Evolutionary conservation across 768 basidiomycete genomes (phyloP), one percentile per base, ranked within the genome.

Genomic region (Tylopilus felleus): DNA sequence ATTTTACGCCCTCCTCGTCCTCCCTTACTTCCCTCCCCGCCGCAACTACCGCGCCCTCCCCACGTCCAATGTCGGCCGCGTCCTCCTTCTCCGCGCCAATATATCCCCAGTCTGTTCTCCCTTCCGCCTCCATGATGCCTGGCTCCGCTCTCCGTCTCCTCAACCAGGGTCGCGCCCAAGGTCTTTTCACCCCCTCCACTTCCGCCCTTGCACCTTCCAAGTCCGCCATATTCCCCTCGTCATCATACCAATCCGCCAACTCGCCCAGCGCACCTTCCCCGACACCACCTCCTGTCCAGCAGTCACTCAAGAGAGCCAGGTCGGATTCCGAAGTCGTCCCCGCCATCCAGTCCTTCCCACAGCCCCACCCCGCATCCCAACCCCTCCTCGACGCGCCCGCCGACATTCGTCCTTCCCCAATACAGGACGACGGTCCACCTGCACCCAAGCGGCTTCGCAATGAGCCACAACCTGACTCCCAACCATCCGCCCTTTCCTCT

Each of bases 111-210:
- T 58, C 77, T 66, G 69, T 73, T 33, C 79, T 92, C 52, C 86
- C 86, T 2, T 85, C 90, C n/a, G 80, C 88, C 28, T 87, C 90
- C 39, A 92, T 92, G 66, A 85, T 90, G 84, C 90, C 90, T 31
- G 90, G 90, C 45, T 91, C 90, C 41, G 90, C 90, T 25, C 82
- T 92, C 47, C 85, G 88, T 50, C 78, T 92, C 41, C 77, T 92
- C 42, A 87, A 90, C 65, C 90, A 92, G 77, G 89, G 89, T 55
- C 83, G 89, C 55, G 89, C 89, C 0, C 90, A 91, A 74, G 89
- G 89, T 55, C 78, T 92, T 27, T 91, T 91, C 67, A 91, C 90
- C 23, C 90, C 90, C 4, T 90, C 89, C 21, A 90, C 91, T 10
- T 86, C 90, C 49, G 77, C 78, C 57, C 70, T 80, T 51, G 70